These are phyloP conservation scores for Telfairia occidentalis DNA, from an alignment of 331 rosid genomes.

Conservation along the genomic window DNA sequence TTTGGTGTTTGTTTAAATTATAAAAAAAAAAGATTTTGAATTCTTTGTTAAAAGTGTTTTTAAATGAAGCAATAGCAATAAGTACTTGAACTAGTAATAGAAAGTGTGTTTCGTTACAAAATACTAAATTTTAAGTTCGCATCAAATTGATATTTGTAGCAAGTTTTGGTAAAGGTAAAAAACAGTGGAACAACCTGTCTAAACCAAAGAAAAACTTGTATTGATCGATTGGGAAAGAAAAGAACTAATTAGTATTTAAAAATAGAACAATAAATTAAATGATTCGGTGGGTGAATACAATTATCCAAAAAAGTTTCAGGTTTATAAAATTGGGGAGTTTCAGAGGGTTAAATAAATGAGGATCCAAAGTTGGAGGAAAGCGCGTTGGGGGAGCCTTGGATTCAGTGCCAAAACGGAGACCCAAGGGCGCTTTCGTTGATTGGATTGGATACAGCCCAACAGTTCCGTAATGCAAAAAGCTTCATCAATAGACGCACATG, in stretches of 20 bases:
- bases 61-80: no score
- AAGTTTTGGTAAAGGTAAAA: neutral
- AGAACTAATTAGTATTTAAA: no score
- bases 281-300: neutral
- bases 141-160: neutral
- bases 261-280: neutral
- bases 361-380: constrained; percentile 1
- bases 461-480: neutral
- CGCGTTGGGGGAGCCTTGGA: neutral
- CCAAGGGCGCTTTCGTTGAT: neutral
- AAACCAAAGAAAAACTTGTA: neutral
- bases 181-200: neutral
- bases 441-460: constrained; percentile 5
- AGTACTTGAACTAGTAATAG: no score
- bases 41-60: no score
- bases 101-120: neutral
- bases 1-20: neutral
- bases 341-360: neutral
- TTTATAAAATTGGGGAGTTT: neutral
- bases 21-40: no score
- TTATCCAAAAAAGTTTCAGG: neutral
- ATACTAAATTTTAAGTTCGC: neutral
- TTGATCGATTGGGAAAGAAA: neutral
- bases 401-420: neutral
- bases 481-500: neutral